Conservation (phyloP, 73 alveolate species). For the Loxodes magnus region DNA sequence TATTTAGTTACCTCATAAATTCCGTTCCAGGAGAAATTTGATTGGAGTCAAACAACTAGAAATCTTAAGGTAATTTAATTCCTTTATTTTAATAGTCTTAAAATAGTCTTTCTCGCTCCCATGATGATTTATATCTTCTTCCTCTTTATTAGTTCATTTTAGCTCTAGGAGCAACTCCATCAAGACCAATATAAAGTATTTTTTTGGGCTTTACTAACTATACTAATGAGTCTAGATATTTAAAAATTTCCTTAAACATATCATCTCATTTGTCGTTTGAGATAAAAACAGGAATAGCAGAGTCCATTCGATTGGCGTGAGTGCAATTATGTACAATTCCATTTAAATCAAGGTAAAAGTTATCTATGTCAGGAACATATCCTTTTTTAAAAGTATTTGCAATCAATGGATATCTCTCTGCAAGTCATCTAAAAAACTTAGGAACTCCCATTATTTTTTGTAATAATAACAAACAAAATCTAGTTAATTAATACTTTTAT, state of each 20-base stretch:
- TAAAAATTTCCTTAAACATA: conserved; percentile 63
- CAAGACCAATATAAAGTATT: conserved; percentile 73
- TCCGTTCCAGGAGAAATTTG: conserved; percentile 96
- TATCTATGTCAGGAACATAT: conserved; percentile 71
- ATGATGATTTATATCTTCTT: conserved; percentile 81
- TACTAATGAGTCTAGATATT: conserved; percentile 71
- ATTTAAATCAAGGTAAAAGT: conserved; percentile 91
- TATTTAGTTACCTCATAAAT: conserved; percentile 82
- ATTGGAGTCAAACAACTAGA: conserved; percentile 75
- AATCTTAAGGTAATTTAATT: conserved; percentile 22
- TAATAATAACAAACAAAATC: too few relatives aligned
- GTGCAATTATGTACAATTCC: conserved; percentile 89
- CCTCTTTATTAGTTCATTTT: conserved; percentile 95
- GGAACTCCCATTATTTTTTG: conserved; percentile 91
- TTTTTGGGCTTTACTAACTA: conserved; percentile 79
- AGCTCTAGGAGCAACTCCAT: conserved; percentile 99
- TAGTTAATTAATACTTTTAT: too few relatives aligned
- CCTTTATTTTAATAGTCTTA: conserved; percentile 49
- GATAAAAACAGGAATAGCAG: conserved; percentile 47
- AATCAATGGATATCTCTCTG: conserved; percentile 87
- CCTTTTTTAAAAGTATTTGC: conserved; percentile 44
- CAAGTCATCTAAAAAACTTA: conserved; percentile 85
- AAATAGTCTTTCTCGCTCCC: conserved; percentile 46
- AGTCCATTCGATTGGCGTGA: conserved; percentile 67
- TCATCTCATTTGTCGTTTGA: conserved; percentile 60